phyloP scores from a whole-genome alignment of 192 early-diverging fungal species.

The Irineochytrium annulatum region DNA sequence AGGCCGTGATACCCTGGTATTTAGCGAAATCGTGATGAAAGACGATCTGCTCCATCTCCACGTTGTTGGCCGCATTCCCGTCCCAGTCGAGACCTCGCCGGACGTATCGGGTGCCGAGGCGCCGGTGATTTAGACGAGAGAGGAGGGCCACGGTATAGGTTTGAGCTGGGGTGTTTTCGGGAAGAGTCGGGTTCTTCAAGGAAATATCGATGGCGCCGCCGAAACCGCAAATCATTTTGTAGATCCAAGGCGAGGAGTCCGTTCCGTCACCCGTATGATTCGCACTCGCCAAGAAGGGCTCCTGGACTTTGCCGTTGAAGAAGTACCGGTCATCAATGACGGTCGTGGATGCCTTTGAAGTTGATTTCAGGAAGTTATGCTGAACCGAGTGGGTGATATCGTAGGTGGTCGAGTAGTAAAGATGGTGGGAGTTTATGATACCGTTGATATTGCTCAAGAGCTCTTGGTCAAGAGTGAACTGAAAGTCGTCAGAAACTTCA shows the following conservation, averaged over 20 bases:
- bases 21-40: conserved; percentile 43
- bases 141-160: conserved; percentile 45
- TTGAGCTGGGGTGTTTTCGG: background rate
- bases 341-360: conserved; percentile 20
- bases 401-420: conserved; percentile 50
- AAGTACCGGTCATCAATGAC: conserved; percentile 53
- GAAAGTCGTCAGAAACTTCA: conserved; percentile 6
- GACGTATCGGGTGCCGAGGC: conserved; percentile 51
- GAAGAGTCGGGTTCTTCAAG: background rate
- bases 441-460: conserved; percentile 30
- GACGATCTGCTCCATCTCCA: conserved; percentile 62
- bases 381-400: conserved; percentile 57
- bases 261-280: conserved; percentile 4
- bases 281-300: conserved; percentile 25
- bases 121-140: conserved; percentile 41
- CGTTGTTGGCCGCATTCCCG: conserved; percentile 52
- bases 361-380: conserved; percentile 35
- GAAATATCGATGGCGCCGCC: conserved; percentile 42
- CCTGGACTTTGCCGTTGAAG: conserved; percentile 41
- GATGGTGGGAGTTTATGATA: conserved; percentile 42
- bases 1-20: conserved; percentile 35
- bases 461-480: conserved; percentile 40
- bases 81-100: conserved; percentile 48
- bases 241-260: conserved; percentile 37
- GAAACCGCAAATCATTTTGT: conserved; percentile 45